A percentile compares a stretch with the other conserved stretches of the same genome.
phyloP scores from a whole-genome alignment of 441 rosid genomes.

The Theobroma grandiflorum region DNA sequence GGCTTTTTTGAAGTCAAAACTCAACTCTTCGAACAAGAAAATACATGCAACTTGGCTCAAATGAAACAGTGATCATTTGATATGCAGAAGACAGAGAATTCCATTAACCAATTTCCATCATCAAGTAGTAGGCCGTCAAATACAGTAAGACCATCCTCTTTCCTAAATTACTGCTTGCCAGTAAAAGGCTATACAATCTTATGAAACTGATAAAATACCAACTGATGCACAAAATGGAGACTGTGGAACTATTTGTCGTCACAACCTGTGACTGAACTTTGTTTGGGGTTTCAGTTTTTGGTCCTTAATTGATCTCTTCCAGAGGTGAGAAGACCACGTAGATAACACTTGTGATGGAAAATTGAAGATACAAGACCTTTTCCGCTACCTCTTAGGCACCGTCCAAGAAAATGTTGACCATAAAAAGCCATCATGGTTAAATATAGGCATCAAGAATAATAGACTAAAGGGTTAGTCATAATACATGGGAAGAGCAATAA shows the following conservation, averaged over 20 bases:
- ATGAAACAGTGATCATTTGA: too few species aligned
- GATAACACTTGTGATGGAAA: too few species aligned
- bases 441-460: background rate
- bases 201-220: background rate
- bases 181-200: background rate
- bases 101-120: background rate
- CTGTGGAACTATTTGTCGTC: background rate
- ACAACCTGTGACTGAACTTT: background rate
- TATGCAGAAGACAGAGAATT: background rate
- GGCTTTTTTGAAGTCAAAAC: too few species aligned
- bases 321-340: background rate
- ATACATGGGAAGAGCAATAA: too few species aligned
- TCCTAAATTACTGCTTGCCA: background rate
- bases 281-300: background rate
- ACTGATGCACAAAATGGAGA: background rate
- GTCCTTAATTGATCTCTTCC: background rate
- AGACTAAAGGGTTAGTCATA: too few species aligned
- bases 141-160: background rate
- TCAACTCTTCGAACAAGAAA: too few species aligned
- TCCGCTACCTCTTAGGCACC: background rate
- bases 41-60: too few species aligned
- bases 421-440: background rate
- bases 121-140: background rate
- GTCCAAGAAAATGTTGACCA: background rate
- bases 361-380: background rate